These are phyloP conservation scores for Termitomyces sp. DNA, from an alignment of 768 basidiomycete species.

Conservation along the genomic window DNA sequence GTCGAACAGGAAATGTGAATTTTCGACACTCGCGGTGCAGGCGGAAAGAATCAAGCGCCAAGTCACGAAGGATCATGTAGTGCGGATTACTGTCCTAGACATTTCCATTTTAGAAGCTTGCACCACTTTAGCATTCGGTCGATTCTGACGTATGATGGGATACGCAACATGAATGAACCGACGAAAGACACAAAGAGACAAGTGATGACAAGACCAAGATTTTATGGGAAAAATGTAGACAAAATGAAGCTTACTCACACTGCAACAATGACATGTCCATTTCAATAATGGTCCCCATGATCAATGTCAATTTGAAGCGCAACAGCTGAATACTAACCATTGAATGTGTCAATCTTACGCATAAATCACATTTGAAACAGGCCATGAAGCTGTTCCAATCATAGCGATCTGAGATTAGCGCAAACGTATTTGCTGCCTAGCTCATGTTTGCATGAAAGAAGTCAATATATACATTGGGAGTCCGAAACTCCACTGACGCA, in stretches of 20 bases:
- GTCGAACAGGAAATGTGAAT: not conserved
- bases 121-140: slow-evolving; percentile 24
- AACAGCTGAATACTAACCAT: slow-evolving; percentile 20
- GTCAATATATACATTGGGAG: not conserved
- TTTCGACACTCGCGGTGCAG: not conserved
- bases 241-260: slow-evolving; percentile 26
- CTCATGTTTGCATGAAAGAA: slow-evolving; percentile 30
- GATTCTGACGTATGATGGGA: slow-evolving; percentile 33
- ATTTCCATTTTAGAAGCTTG: not conserved
- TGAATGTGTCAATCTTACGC: slow-evolving; percentile 22
- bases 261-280: slow-evolving; percentile 47
- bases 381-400: slow-evolving; percentile 51
- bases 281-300: slow-evolving; percentile 22
- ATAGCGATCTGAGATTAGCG: slow-evolving; percentile 50
- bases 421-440: slow-evolving; percentile 52
- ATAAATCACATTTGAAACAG: slow-evolving; percentile 45
- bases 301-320: slow-evolving; percentile 9
- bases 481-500: slow-evolving; percentile 29
- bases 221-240: not conserved
- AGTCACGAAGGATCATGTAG: slow-evolving; percentile 1
- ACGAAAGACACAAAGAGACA: slow-evolving; percentile 36
- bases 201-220: slow-evolving; percentile 16
- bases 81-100: not conserved
- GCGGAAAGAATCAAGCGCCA: not conserved
- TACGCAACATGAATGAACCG: slow-evolving; percentile 36